phyloP scores from a whole-genome alignment of 768 basidiomycete genomes.

The Suillus plorans region DNA sequence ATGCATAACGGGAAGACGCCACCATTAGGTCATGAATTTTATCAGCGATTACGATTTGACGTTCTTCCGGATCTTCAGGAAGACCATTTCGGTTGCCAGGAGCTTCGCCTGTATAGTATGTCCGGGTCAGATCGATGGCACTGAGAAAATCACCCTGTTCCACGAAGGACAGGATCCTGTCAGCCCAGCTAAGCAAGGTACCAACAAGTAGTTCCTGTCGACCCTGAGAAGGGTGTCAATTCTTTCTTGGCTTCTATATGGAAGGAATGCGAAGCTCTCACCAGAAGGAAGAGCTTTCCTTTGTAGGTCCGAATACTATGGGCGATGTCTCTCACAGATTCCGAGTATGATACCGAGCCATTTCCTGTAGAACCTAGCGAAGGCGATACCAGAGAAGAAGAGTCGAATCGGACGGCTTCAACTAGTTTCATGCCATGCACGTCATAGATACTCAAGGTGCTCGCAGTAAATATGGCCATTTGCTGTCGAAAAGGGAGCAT shows the following conservation, averaged over 20 bases:
- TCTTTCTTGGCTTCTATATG: background rate
- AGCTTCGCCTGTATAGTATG: constrained; percentile 78
- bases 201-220: constrained; percentile 73
- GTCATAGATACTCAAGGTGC: constrained; percentile 70
- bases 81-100: constrained; percentile 87
- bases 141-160: constrained; percentile 84
- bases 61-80: constrained; percentile 60
- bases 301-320: constrained; percentile 83
- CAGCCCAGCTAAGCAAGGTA: constrained; percentile 92
- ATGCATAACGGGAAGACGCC: constrained; percentile 86
- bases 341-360: constrained; percentile 46
- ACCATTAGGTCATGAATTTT: constrained; percentile 81
- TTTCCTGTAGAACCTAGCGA: constrained; percentile 46
- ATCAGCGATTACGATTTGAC: constrained; percentile 65
- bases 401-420: constrained; percentile 61
- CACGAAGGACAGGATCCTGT: constrained; percentile 82
- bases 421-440: constrained; percentile 52
- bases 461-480: constrained; percentile 60
- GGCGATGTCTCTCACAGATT: constrained; percentile 52
- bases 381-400: constrained; percentile 54
- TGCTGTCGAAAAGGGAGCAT: constrained; percentile 46
- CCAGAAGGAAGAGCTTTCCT: constrained; percentile 88
- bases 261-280: constrained; percentile 39
- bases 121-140: constrained; percentile 83
- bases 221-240: constrained; percentile 42